A percentile compares a stretch with the other conserved stretches of the same genome.
phyloP scores from a whole-genome alignment of 768 basidiomycete genomes.

The Pholiota molesta region DNA sequence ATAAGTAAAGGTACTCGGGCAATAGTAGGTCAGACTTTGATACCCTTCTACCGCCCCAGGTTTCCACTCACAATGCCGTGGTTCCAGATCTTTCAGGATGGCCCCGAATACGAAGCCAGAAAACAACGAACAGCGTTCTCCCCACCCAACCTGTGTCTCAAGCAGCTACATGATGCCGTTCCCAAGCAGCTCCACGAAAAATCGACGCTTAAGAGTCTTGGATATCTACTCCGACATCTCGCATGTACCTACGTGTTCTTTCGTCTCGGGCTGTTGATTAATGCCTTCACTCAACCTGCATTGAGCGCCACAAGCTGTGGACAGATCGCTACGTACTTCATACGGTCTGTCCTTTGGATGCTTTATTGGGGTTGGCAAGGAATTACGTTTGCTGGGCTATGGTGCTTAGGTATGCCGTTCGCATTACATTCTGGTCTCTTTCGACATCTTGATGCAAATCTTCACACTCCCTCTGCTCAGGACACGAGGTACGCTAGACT shows the following conservation, averaged over 20 bases:
- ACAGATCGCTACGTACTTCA: slow-evolving; percentile 10
- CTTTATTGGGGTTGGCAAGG: slow-evolving; percentile 58
- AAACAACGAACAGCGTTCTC: slow-evolving; percentile 35
- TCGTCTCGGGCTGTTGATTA: slow-evolving; percentile 33
- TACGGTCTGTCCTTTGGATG: slow-evolving; percentile 40
- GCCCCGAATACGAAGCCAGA: slow-evolving; percentile 53
- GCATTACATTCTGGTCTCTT: no score
- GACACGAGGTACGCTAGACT: slow-evolving; percentile 41
- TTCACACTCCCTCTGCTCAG: slow-evolving; percentile 21
- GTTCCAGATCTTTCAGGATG: slow-evolving; percentile 48
- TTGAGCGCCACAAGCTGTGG: not conserved
- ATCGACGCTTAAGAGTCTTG: slow-evolving; percentile 45
- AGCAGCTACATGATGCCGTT: slow-evolving; percentile 49
- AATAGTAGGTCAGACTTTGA: not conserved
- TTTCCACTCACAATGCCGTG: slow-evolving; percentile 19
- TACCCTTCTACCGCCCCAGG: not conserved
- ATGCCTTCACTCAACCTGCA: slow-evolving; percentile 30
- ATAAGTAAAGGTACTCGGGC: not conserved
- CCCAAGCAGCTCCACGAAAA: slow-evolving; percentile 49
- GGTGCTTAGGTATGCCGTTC: slow-evolving; percentile 41
- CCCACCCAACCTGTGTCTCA: slow-evolving; percentile 45
- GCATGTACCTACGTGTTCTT: slow-evolving; percentile 41
- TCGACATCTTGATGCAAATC: no score
- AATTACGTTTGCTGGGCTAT: slow-evolving; percentile 43
- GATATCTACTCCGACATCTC: slow-evolving; percentile 47